A percentile compares a stretch with the other conserved stretches of the same genome.
These are phyloP conservation scores for Eutypa lata DNA, from an alignment of 2,329 filamentous ascomycete genomes.

Conservation along the genomic window DNA sequence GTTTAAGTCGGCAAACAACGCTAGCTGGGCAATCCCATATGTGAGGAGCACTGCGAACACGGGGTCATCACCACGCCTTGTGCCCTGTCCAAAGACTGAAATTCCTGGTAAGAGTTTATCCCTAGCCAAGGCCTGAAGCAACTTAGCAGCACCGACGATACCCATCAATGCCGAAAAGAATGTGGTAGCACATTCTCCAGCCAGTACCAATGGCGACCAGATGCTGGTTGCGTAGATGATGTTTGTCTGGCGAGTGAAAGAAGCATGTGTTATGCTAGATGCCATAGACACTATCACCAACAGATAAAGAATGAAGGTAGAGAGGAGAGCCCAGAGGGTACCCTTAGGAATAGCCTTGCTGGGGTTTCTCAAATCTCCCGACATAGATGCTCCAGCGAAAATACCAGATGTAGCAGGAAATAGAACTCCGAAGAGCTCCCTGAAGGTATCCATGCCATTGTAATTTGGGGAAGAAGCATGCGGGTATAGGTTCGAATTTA, in stretches of 20 bases:
- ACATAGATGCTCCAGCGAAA: constrained; percentile 81
- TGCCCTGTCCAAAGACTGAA: constrained; percentile 70
- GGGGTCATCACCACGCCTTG: constrained; percentile 69
- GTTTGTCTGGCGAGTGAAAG: constrained; percentile 72
- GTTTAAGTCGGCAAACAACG: constrained; percentile 80
- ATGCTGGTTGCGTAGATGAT: constrained; percentile 78
- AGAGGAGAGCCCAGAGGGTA: constrained; percentile 72
- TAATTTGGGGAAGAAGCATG: constrained; percentile 62
- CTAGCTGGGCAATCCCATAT: constrained; percentile 71
- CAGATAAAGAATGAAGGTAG: constrained; percentile 74
- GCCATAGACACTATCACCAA: constrained; percentile 77
- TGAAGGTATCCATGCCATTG: constrained; percentile 65
- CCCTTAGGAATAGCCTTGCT: constrained; percentile 82
- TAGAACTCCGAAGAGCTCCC: constrained; percentile 80
- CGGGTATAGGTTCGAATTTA: constrained; percentile 72
- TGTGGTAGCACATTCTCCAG: constrained; percentile 78
- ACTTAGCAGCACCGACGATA: constrained; percentile 78
- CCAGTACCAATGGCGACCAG: constrained; percentile 69
- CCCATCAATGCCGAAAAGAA: constrained; percentile 88
- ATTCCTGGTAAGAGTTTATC: constrained; percentile 78
- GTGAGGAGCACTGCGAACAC: constrained; percentile 74
- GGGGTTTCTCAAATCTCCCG: constrained; percentile 77
- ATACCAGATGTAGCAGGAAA: constrained; percentile 66
- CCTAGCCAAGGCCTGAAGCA: constrained; percentile 77
- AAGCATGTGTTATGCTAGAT: constrained; percentile 68